Percentiles rank a stretch among this genome's conserved stretches.
phyloP scores from a whole-genome alignment of 192 early-diverging fungal genomes.

The Gigaspora rosea region DNA sequence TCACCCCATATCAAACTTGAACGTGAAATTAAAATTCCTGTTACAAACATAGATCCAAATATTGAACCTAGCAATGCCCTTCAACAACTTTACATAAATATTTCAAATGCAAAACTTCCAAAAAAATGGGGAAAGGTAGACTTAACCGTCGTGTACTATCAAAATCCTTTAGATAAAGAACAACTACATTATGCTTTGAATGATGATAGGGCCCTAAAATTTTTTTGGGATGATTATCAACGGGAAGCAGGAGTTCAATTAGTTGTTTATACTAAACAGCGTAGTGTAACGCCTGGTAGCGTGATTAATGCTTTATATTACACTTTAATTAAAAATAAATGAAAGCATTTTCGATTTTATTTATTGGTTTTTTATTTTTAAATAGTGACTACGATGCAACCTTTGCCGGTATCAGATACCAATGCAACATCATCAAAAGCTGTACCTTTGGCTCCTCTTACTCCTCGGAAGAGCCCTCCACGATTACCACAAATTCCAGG shows the following conservation, averaged over 20 bases:
- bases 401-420: not conserved
- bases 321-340: not conserved
- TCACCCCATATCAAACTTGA: not conserved
- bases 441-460: conserved; percentile 14
- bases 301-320: not conserved
- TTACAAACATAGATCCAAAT: not conserved
- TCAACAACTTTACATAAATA: not conserved
- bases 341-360: not conserved
- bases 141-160: not conserved
- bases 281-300: not conserved
- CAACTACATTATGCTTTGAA: not conserved
- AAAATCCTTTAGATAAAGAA: not conserved
- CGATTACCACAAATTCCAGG: conserved; percentile 20
- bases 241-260: conserved; percentile 22
- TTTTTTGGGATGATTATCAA: not conserved
- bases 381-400: not conserved
- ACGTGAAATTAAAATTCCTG: not conserved
- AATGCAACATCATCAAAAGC: not conserved
- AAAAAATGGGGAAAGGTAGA: conserved; percentile 31
- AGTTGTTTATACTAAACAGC: conserved; percentile 13
- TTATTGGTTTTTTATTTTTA: not conserved
- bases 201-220: conserved; percentile 15
- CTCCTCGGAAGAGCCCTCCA: conserved; percentile 33
- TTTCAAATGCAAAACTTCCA: not conserved
- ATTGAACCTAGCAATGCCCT: not conserved